Conservation (phyloP, 768 basidiomycete genomes). For the Boletus sp. region DNA sequence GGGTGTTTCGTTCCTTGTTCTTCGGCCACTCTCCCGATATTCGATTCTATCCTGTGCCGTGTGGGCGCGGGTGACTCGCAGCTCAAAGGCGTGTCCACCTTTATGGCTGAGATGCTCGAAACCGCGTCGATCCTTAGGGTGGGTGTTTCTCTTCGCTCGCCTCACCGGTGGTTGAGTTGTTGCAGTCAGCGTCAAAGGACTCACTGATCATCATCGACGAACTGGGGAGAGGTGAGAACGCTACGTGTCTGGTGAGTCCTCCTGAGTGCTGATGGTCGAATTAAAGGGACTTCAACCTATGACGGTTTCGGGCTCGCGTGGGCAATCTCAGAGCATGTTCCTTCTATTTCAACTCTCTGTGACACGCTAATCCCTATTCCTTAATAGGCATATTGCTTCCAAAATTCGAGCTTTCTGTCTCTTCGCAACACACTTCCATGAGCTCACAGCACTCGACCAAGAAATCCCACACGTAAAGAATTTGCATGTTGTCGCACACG, state of each 20-base stretch:
- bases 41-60: slow-evolving; percentile 92
- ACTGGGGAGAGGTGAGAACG: slow-evolving; percentile 70
- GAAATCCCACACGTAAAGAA: slow-evolving; percentile 87
- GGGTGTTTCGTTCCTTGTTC: slow-evolving; percentile 95
- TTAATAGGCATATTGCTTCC: slow-evolving; percentile 81
- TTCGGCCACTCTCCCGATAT: slow-evolving; percentile 82
- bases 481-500: slow-evolving; percentile 92
- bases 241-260: background rate
- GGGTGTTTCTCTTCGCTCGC: slow-evolving; percentile 19
- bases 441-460: slow-evolving; percentile 88
- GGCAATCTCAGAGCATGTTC: slow-evolving; percentile 92
- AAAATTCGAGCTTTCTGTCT: slow-evolving; percentile 91
- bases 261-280: slow-evolving; percentile 3
- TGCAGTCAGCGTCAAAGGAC: slow-evolving; percentile 83
- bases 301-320: slow-evolving; percentile 98
- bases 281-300: slow-evolving; percentile 86
- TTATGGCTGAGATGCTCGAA: slow-evolving; percentile 99
- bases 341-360: background rate
- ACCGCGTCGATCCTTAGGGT: slow-evolving; percentile 93
- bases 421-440: slow-evolving; percentile 98
- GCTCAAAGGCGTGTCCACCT: slow-evolving; percentile 95
- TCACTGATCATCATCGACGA: slow-evolving; percentile 98
- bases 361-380: background rate
- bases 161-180: background rate
- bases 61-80: slow-evolving; percentile 98